Conservation (phyloP, 768 basidiomycete genomes). For the Chlorophyllum brunneum region DNA sequence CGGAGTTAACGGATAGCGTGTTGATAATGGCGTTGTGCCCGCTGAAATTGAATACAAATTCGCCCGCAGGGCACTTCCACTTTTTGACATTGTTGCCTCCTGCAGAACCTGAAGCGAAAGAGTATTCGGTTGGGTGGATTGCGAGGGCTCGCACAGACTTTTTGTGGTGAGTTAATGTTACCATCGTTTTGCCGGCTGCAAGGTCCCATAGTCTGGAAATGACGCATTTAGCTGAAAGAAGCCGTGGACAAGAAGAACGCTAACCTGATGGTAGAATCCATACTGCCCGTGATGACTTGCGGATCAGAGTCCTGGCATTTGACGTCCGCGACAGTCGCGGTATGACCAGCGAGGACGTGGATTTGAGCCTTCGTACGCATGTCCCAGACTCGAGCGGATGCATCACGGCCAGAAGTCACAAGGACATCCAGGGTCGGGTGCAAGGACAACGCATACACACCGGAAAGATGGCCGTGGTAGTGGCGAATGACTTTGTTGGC, state of each 20-base stretch:
- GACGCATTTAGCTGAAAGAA: background rate
- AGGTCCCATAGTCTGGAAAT: constrained; percentile 85
- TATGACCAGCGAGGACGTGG: constrained; percentile 90
- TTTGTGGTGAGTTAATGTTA: constrained; percentile 98
- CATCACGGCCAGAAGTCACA: constrained; percentile 93
- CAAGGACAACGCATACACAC: constrained; percentile 89
- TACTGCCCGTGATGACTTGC: constrained; percentile 96
- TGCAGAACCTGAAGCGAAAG: constrained; percentile 91
- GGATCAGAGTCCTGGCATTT: constrained; percentile 97
- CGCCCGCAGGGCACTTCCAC: constrained; percentile 97
- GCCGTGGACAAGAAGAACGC: constrained; percentile 17
- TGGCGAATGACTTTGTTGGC: constrained; percentile 98
- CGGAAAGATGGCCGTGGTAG: constrained; percentile 97
- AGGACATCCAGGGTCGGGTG: constrained; percentile 96
- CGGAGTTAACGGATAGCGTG: constrained; percentile 87
- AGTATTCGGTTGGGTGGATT: constrained; percentile 95
- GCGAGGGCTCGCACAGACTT: constrained; percentile 94
- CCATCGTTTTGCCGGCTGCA: constrained; percentile 95
- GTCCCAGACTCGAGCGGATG: constrained; percentile 97
- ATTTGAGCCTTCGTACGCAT: constrained; percentile 98
- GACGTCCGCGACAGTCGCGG: constrained; percentile 92
- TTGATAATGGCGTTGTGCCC: constrained; percentile 99
- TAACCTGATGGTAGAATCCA: constrained; percentile 95
- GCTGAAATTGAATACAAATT: constrained; percentile 93
- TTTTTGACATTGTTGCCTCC: constrained; percentile 99